Evolutionary conservation across 345 rosid genomes (phyloP), one percentile per base, ranked within the genome.

Genomic region (Orychophragmus violaceus): DNA sequence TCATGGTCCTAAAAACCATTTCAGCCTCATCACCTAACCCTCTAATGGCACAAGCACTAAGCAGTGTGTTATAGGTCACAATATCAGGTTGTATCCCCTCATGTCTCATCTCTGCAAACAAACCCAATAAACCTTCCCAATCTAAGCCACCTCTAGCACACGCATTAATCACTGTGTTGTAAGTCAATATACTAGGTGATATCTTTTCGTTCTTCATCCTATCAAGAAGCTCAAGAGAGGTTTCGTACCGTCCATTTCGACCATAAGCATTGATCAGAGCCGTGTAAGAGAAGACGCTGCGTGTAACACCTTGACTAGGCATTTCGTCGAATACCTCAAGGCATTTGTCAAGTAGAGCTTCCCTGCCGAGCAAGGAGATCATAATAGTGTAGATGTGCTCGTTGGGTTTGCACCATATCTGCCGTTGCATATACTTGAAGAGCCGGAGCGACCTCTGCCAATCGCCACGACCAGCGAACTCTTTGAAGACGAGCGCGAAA

Each of bases 51-150:
- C 96, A 94, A 71, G 99, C 96, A 45, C 87, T 76, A 69, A 94
- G 91, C 88, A 90, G 21, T 13, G 92, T 90, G 64, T 94, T 94
- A 74, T 94, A 90, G 2, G 99, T 94, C 16, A 87, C 87, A 3
- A 88, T 81, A 69, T 90, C 96, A 1, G 97, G 95, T 21, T 86
- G 94, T 72, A 94, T 51, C 1, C 89, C 99, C 54, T 86, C 95
- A 23, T 94, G 97, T 73, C 97, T 88, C 96, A 94, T 94, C 77
- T 94, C 95, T 1, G 97, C 97, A 58, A 90, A 90, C 82, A 90
- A 82, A 53, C 95, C 90, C 35, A 94, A 78, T 59, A 94, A 84
- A 17, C 92, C 90, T 61, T 90, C 96, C 98, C 97, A 93, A 77
- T 84, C 90, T 61, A 90, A 73, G 6, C 95, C 90, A n/a, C 97